phyloP scores from a whole-genome alignment of 2,329 filamentous ascomycete genomes.

The Colletotrichum shisoi region DNA sequence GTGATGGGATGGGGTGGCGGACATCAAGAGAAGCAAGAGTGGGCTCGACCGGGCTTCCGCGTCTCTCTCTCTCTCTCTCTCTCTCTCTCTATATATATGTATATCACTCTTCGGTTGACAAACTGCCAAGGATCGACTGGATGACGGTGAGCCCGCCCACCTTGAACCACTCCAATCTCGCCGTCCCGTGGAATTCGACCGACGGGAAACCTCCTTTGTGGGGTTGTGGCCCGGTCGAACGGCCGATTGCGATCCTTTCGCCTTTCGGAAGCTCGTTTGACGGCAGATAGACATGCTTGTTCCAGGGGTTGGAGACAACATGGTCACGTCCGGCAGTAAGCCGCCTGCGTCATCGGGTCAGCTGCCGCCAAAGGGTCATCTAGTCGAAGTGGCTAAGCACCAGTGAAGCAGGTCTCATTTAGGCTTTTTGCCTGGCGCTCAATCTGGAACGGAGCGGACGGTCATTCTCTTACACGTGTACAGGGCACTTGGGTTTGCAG shows the following conservation, averaged over 20 bases:
- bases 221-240: not conserved
- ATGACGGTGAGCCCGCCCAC: conserved; percentile 26
- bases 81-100: conserved; percentile 7
- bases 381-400: conserved; percentile 17
- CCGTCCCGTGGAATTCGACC: conserved; percentile 5
- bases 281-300: conserved; percentile 15
- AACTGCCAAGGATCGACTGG: not conserved
- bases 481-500: no score
- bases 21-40: not conserved
- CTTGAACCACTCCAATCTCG: conserved; percentile 31
- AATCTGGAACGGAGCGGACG: conserved; percentile 37
- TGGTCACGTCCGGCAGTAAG: conserved; percentile 20
- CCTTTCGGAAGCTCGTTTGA: conserved; percentile 21
- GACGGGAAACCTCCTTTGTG: conserved; percentile 24
- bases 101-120: not conserved
- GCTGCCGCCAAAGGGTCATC: conserved; percentile 8
- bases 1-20: conserved; percentile 3
- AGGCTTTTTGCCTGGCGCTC: conserved; percentile 32
- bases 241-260: conserved; percentile 8
- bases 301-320: conserved; percentile 15
- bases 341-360: conserved; percentile 1
- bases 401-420: conserved; percentile 31
- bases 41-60: not conserved
- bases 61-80: not conserved
- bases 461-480: no score